Base-by-base conservation (phyloP, 805 yeast genomes). In the Monosporozyma unispora region DNA sequence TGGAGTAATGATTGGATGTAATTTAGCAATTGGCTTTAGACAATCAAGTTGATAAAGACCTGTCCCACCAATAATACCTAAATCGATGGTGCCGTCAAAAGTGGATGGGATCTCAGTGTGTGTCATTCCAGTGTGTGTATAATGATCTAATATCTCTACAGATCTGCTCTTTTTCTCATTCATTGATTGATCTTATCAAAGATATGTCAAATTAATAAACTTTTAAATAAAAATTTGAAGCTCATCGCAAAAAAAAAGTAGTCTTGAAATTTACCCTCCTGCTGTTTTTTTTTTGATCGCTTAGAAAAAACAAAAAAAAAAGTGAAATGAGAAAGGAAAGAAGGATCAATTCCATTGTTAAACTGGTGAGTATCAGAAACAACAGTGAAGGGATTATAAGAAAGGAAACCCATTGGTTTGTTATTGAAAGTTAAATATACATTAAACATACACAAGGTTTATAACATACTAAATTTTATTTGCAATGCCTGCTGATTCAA, bases 21-120 rank as follows among this genome's bases (percentile, higher is more conserved):
- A 70, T 57, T 83, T 74, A 14, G 96, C 96, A 44, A 91, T 95
- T 3, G 96, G 95, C 45, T 82, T 77, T 49, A 93, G 74, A 50
- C 87, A 81, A 39, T 84, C 87, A 50, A 93, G 74, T 51, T 87
- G 85, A 73, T 93, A 93, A 28, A 93, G 77, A n/a, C 99, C 99
- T 4, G 99, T 93, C 39, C 99, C 99, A 39, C 99, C 99, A 65
- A 93, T 93, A 57, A 93, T 80, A 33, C 96, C 98, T 41, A 93
- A 75, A 38, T 79, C 76, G 23, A 93, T 86, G 6, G 58, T 46
- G 8, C 62, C 64, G 29, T 56, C 57, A 27, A 64, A 64, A 27
- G 50, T 48, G 4, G 46, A 38, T 9, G 66, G 61, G 39, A 62
- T 38, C n/a, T 55, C 57, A 22, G 62, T 45, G 23, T 52, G 44